Evolutionary conservation across 2,329 filamentous ascomycete genomes (phyloP).

Genomic region (Trichoderma sp.): DNA sequence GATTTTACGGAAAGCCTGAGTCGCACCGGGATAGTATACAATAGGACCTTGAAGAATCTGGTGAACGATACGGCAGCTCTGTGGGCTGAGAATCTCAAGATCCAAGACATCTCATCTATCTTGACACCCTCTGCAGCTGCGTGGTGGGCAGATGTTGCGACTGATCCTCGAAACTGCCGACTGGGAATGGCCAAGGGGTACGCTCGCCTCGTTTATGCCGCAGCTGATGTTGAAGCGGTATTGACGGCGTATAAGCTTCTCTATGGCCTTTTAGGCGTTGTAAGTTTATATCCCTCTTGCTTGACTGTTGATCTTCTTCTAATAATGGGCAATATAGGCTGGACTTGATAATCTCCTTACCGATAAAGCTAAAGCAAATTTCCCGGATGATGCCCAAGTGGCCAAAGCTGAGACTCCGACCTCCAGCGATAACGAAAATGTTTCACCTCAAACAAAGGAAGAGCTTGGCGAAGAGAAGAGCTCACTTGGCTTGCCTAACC

Average conservation of each 20-base stretch:
- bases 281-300: slow-evolving; percentile 13
- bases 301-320: neutral
- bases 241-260: slow-evolving; percentile 25
- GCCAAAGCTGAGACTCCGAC: neutral
- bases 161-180: slow-evolving; percentile 28
- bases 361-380: slow-evolving; percentile 28
- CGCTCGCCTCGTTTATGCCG: slow-evolving; percentile 27
- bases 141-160: slow-evolving; percentile 31
- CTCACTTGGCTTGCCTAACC: slow-evolving; percentile 28
- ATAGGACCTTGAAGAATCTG: neutral
- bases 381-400: slow-evolving; percentile 13
- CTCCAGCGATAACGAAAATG: neutral
- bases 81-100: slow-evolving; percentile 29
- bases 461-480: slow-evolving; percentile 21
- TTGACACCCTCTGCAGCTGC: slow-evolving; percentile 24
- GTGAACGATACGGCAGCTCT: slow-evolving; percentile 22
- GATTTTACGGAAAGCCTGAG: slow-evolving; percentile 27
- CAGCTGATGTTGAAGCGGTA: slow-evolving; percentile 18
- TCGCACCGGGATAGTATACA: slow-evolving; percentile 3
- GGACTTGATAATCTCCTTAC: slow-evolving; percentile 26
- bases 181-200: slow-evolving; percentile 29
- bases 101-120: neutral
- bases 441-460: neutral
- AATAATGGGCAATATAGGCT: slow-evolving; percentile 10
- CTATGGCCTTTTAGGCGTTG: slow-evolving; percentile 25